Evolutionary conservation across 2,329 filamentous ascomycete species (phyloP), one percentile per base, ranked within the genome.

Genomic region (Gaeumannomyces sp.): DNA sequence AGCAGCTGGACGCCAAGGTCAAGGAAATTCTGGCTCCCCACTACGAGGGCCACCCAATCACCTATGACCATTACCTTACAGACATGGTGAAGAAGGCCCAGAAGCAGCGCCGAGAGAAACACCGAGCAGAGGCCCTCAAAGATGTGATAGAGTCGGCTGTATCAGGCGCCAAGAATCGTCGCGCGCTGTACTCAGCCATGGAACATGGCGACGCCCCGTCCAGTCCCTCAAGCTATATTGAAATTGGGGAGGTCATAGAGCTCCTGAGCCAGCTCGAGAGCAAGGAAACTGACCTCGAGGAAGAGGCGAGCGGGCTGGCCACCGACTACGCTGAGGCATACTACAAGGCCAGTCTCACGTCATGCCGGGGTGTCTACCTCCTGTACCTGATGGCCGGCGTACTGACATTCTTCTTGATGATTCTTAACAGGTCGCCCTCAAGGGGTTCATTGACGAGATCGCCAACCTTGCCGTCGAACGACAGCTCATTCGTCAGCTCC

Each of bases 321-420:
- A 65, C 76, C 8, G 74, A 79, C 65, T 75, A 73, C 61, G 77
- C 80, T 74, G 68, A 78, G 62, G 77, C 79, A 1, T 81, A 80
- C 67, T 81, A 81, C 70, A 77, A 80, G 74, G 79, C 28, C 13
- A 38, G 35, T 38, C 14, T 13, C 35, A 10, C 11, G 2, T 16
- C 14, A 38, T 38, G 13, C 35, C 14, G 11, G 13, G 35, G 11
- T 14, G 35, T 2, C 14, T 38, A 38, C 14, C 35, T 14, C 35
- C 10, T 16, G 14, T 14, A 4, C 1, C 35, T 38, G 35, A 38
- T 35, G 25, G 60, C 25, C 65, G 67, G 53, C 13, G 1, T 16
- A 10, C 6, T 14, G 7, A 13, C 25, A 16, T 35, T 13, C 27
- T 57, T 7, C 4, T 14, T 38, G 6, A 6, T 38, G 28, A 19